These are phyloP conservation scores for Lentinula novae-zelandiae DNA, from an alignment of 1,284 basidiomycete genomes.

Conservation along the genomic window DNA sequence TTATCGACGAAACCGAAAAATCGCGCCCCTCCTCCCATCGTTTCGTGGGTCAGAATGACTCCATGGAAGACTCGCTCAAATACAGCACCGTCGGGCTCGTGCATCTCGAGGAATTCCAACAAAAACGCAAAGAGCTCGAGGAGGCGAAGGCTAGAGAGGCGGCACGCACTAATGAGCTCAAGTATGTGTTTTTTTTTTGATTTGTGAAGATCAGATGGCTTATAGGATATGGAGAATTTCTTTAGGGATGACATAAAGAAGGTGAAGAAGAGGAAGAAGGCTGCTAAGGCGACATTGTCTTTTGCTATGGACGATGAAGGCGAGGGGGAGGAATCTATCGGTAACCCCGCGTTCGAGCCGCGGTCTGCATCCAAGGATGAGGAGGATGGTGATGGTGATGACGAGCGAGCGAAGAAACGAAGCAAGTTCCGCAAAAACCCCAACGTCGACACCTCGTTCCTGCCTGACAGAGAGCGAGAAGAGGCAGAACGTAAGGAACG, in stretches of 20 bases:
- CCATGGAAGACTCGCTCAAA: constrained; percentile 93
- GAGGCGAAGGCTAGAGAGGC: constrained; percentile 91
- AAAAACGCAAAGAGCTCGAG: constrained; percentile 84
- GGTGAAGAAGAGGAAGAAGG: constrained; percentile 88
- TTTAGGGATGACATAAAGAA: constrained; percentile 86
- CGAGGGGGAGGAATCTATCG: constrained; percentile 30
- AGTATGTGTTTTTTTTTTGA: constrained; percentile 55
- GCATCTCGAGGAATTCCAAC: constrained; percentile 89
- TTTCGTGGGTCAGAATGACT: constrained; percentile 93
- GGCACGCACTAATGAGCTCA: constrained; percentile 76
- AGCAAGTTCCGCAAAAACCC: constrained; percentile 92
- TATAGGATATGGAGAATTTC: constrained; percentile 73
- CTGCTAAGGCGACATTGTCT: constrained; percentile 79
- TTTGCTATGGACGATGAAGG: constrained; percentile 81
- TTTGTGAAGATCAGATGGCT: constrained; percentile 43
- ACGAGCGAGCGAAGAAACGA: constrained; percentile 57
- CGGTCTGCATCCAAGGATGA: constrained; percentile 18
- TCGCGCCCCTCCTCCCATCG: constrained; percentile 79
- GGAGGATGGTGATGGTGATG: constrained; percentile 32
- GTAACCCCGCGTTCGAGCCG: constrained; percentile 9
- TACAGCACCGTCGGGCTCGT: constrained; percentile 93
- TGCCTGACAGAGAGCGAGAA: constrained; percentile 95
- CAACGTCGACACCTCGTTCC: constrained; percentile 94
- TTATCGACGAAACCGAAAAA: constrained; percentile 82
- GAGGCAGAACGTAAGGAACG: constrained; percentile 86